A percentile compares a stretch with the other conserved stretches of the same genome.
phyloP scores from a whole-genome alignment of 2,329 filamentous ascomycete genomes.

The Sclerotinia nivalis region DNA sequence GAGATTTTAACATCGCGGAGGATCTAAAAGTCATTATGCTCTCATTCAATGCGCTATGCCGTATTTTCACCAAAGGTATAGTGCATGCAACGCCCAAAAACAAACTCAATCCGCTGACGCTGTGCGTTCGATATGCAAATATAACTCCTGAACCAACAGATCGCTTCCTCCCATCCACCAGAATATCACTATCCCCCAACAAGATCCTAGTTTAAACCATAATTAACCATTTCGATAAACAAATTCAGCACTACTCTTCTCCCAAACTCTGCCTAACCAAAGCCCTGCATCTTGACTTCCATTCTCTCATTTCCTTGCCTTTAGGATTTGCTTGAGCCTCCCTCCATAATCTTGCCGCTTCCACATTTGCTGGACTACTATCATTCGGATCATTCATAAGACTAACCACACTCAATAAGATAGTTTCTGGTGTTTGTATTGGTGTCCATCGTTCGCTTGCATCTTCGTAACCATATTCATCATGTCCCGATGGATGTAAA shows the following conservation, averaged over 20 bases:
- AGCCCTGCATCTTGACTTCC: slow-evolving; percentile 73
- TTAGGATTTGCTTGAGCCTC: slow-evolving; percentile 60
- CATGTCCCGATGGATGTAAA: slow-evolving; percentile 90
- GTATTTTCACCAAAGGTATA: not conserved
- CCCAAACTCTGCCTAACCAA: slow-evolving; percentile 82
- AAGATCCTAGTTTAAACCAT: not conserved
- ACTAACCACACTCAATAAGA: slow-evolving; percentile 87
- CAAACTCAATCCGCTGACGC: not conserved
- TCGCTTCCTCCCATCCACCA: not conserved
- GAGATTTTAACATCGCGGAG: not conserved
- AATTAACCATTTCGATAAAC: not conserved
- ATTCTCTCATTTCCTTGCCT: slow-evolving; percentile 55
- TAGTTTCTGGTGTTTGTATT: slow-evolving; percentile 93
- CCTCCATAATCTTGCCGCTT: slow-evolving; percentile 85
- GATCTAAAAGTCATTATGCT: not conserved
- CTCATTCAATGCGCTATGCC: not conserved
- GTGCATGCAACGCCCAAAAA: not conserved
- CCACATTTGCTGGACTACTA: slow-evolving; percentile 92
- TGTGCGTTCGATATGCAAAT: not conserved
- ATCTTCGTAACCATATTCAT: slow-evolving; percentile 89
- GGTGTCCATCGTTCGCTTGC: slow-evolving; percentile 91
- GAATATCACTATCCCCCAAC: not conserved
- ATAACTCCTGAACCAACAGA: not conserved
- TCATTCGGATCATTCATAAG: slow-evolving; percentile 92
- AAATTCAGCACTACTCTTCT: slow-evolving; percentile 53